A percentile compares a stretch with the other conserved stretches of the same genome.
These are phyloP conservation scores for Trametes punicea DNA, from an alignment of 768 basidiomycete species.

Conservation along the genomic window DNA sequence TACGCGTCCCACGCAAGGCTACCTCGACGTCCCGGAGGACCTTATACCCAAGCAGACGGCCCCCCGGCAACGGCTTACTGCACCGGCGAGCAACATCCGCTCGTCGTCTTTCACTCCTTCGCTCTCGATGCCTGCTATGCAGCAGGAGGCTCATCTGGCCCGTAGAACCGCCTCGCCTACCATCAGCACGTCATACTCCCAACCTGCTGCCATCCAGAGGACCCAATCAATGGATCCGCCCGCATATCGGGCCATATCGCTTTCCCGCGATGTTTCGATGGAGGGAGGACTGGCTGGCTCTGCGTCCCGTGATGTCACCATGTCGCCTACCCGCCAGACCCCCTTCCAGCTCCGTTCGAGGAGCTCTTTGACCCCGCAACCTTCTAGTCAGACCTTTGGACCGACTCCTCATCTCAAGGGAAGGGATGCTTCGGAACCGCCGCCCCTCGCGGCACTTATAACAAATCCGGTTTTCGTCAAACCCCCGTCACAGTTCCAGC, in stretches of 20 bases:
- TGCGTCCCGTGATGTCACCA: constrained; percentile 40
- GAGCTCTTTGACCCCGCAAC: constrained; percentile 69
- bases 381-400: constrained; percentile 41
- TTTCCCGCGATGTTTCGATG: constrained; percentile 43
- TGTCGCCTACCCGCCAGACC: constrained; percentile 46
- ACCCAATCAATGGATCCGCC: constrained; percentile 74
- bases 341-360: constrained; percentile 54
- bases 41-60: constrained; percentile 7
- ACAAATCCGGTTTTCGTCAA: constrained; percentile 70
- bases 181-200: constrained; percentile 8
- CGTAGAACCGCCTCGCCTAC: constrained; percentile 22
- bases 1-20: constrained; percentile 23
- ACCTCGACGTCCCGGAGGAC: constrained; percentile 31
- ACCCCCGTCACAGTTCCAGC: constrained; percentile 39
- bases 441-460: constrained; percentile 56
- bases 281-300: constrained; percentile 32
- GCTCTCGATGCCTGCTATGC: constrained; percentile 12
- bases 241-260: constrained; percentile 32
- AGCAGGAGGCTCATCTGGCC: constrained; percentile 3
- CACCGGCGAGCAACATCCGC: constrained; percentile 15
- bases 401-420: constrained; percentile 39
- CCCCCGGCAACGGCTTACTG: constrained; percentile 13
- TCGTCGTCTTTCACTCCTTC: constrained; percentile 19
- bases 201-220: constrained; percentile 35
- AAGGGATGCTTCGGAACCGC: constrained; percentile 66